Conservation (phyloP, 768 basidiomycete genomes). For the Kwoniella newhampshirensis region DNA sequence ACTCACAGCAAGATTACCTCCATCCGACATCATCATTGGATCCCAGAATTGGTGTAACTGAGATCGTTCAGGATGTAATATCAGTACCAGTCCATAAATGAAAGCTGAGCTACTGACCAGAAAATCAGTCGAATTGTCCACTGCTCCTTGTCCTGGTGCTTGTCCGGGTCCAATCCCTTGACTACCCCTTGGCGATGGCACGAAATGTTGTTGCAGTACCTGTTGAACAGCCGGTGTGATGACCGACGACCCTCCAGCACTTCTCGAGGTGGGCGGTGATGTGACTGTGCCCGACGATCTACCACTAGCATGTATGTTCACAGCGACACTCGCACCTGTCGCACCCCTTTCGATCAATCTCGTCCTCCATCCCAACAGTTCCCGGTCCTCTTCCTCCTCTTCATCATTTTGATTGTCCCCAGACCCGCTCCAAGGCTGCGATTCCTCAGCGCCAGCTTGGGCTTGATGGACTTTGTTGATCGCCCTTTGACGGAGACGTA, state of each 20-base stretch:
- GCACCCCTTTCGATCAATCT: constrained; percentile 27
- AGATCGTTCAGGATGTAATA: neutral
- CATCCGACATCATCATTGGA: constrained; percentile 22
- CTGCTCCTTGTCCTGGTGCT: neutral
- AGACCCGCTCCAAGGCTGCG: neutral
- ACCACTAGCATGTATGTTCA: constrained; percentile 5
- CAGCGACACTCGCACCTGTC: constrained; percentile 11
- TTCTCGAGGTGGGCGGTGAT: neutral
- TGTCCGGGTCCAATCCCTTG: neutral
- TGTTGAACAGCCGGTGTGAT: constrained; percentile 15
- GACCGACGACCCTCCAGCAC: neutral
- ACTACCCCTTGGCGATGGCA: neutral
- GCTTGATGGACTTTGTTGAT: constrained; percentile 11
- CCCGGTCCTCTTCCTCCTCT: constrained; percentile 15
- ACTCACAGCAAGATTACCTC: constrained; percentile 16
- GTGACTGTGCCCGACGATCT: no score
- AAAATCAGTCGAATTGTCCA: constrained; percentile 12
- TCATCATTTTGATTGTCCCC: neutral
- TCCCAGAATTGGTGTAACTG: constrained; percentile 28
- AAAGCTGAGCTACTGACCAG: constrained; percentile 15
- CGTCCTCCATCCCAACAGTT: constrained; percentile 31
- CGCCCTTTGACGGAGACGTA: constrained; percentile 20
- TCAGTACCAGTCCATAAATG: neutral
- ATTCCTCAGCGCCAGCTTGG: neutral
- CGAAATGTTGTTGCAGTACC: constrained; percentile 21